Base-by-base conservation (phyloP, 2,329 filamentous ascomycete genomes). In the Pseudogymnoascus sp. region DNA sequence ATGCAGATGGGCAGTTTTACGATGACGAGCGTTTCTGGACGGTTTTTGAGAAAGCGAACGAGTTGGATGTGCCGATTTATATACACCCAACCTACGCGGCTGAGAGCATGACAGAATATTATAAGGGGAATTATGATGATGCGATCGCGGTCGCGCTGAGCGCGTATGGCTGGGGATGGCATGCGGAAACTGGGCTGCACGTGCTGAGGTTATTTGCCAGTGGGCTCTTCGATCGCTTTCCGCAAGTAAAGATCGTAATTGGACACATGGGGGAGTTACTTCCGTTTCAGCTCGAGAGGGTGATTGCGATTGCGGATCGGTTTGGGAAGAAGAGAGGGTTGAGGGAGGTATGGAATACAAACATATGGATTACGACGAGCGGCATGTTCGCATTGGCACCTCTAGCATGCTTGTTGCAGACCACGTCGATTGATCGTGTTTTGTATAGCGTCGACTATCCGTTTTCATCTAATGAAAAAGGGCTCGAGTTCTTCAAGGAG, bases 391-490 rank as follows among this genome's bases (percentile, higher is more conserved):
- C 77, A 29, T 64, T 84, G 17, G 75, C 73, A 62, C 79, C 78
- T 4, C 68, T 86, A 72, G 76, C 76, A 1, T 77, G 74, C 61
- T 68, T 80, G 6, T 63, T 80, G 56, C 65, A 76, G 63, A 78
- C 78, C 6, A 82, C 78, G 1, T 75, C 73, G 17, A 74, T 77
- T n/a, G 81, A 84, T 23, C 75, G 76, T 13, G 76, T 86, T 1
- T 63, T 86, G 68, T 85, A 81, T 68, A 83, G 80, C 65, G 79
- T 84, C 9, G 83, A 85, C 67, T 85, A 84, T 67, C 84, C 83
- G 0, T 84, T 85, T 60, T 76, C 77, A 46, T 74, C 73, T 59
- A 83, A 79, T 64, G 77, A 80, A 64, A 77, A 78, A 13, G 83
- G 82, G 0, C 70, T 75, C 29, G 73, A 72, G 7, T 83, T 81